phyloP scores from a whole-genome alignment of 2,329 filamentous ascomycete genomes.

The Diplodia seriata region DNA sequence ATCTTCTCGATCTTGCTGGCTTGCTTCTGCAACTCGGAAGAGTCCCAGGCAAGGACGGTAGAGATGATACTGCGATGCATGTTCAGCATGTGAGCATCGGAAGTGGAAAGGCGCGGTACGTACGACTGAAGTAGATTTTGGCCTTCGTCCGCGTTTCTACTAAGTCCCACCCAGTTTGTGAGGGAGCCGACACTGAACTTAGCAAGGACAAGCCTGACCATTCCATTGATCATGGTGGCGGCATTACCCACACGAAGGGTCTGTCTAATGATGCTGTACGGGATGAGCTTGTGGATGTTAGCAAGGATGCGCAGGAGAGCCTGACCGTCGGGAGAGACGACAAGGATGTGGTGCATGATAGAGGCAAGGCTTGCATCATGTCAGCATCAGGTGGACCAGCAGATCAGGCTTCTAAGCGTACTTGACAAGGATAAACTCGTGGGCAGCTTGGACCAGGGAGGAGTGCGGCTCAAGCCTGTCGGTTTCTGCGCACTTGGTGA shows the following conservation, averaged over 20 bases:
- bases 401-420: constrained; percentile 50
- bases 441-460: constrained; percentile 66
- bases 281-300: constrained; percentile 72
- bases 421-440: constrained; percentile 75
- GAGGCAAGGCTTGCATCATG: constrained; percentile 67
- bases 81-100: neutral
- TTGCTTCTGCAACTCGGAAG: constrained; percentile 70
- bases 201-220: constrained; percentile 75
- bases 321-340: constrained; percentile 76
- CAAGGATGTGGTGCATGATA: constrained; percentile 74
- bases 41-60: constrained; percentile 75
- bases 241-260: constrained; percentile 79
- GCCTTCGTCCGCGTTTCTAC: constrained; percentile 73
- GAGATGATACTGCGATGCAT: constrained; percentile 68
- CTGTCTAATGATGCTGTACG: constrained; percentile 74
- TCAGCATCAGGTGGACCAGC: constrained; percentile 4
- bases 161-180: constrained; percentile 81
- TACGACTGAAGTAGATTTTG: constrained; percentile 78
- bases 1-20: constrained; percentile 69
- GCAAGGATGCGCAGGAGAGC: constrained; percentile 75
- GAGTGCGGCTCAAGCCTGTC: constrained; percentile 70
- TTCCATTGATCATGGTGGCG: constrained; percentile 79
- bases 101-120: constrained; percentile 28
- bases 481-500: constrained; percentile 66
- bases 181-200: constrained; percentile 77